Evolutionary conservation across 495 filamentous ascomycete genomes (phyloP), one percentile per base, ranked within the genome.

Genomic region (Penicillium cinerascens): DNA sequence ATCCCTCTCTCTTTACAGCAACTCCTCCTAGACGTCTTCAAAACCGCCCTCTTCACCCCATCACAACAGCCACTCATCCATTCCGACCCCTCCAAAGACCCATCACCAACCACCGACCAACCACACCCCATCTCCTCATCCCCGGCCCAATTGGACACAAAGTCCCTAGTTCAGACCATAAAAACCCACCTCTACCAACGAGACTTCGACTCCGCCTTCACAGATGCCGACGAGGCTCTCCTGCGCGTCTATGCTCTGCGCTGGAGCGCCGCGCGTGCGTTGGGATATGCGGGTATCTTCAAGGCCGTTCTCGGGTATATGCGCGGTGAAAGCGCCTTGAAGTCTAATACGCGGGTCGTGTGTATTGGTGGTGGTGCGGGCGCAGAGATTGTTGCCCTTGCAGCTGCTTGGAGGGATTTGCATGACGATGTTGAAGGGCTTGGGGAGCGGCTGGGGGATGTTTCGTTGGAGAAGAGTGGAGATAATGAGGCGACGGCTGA

Each of bases 311-410:
- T 71, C 22, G 3, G 22, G 5, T 59, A 54, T 51, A 68, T 64
- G 66, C 79, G n/a, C 53, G 54, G 17, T 44, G 27, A 42, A 36
- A 37, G 25, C 16, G 29, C n/a, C 1, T 49, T 21, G 20, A 25
- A 15, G 10, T 2, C 3, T 6, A 44, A 27, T 9, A 23, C 17
- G n/a, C 75, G 73, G 42, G 67, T 87, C 6, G 77, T 89, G 13
- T 87, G 83, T 58, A 80, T 97, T 60, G 93, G 93, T 37, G 93
- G 91, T 36, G 91, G 90, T 33, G 90, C 90, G 1, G 86, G 86
- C 0, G 91, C 91, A 13, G 93, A 98, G 70, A 73, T 91, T 33
- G 84, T 88, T 21, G 91, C 87, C 27, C 71, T 92, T 21, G 90
- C 79, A 8, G 87, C 78, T 17, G 82, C 81, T 51, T 71, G 87